Evolutionary conservation across 139 green algal genomes (phyloP).

Genomic region (Parachlorella kessleri): DNA sequence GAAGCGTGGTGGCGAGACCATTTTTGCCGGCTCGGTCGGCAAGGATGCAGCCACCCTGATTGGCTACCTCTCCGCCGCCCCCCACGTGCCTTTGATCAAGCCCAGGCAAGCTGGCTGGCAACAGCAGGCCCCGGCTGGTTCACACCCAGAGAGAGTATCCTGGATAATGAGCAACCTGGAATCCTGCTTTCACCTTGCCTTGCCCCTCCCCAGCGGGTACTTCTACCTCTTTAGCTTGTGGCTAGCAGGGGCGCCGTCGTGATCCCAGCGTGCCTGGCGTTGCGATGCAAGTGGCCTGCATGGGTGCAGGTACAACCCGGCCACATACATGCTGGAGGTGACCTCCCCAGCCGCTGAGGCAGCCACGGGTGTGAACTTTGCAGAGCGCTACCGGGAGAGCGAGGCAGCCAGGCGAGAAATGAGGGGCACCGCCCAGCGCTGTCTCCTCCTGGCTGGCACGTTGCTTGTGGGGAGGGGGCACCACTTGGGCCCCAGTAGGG

Average conservation of each 20-base stretch:
- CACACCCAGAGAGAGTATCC: neutral
- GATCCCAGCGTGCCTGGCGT: no score
- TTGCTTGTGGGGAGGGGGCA: neutral
- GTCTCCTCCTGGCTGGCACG: neutral
- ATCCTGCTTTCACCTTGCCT: neutral
- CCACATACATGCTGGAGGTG: constrained; percentile 50
- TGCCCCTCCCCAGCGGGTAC: neutral
- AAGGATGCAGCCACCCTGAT: constrained; percentile 42
- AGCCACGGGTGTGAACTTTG: constrained; percentile 26
- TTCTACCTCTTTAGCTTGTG: no score
- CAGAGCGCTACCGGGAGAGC: constrained; percentile 15
- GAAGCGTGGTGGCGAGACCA: constrained; percentile 56
- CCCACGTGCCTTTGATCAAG: neutral
- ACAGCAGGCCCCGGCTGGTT: neutral
- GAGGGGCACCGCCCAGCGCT: neutral
- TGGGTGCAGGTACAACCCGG: constrained; percentile 6
- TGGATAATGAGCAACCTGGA: neutral
- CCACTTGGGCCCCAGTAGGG: neutral
- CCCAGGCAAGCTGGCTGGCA: neutral
- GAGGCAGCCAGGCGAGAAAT: neutral
- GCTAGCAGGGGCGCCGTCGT: no score
- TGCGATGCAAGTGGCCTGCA: no score
- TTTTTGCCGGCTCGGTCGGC: constrained; percentile 61
- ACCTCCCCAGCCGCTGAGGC: neutral
- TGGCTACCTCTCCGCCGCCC: constrained; percentile 43